phyloP scores from a whole-genome alignment of 306 rosid genomes.

The Lablab purpureus region DNA sequence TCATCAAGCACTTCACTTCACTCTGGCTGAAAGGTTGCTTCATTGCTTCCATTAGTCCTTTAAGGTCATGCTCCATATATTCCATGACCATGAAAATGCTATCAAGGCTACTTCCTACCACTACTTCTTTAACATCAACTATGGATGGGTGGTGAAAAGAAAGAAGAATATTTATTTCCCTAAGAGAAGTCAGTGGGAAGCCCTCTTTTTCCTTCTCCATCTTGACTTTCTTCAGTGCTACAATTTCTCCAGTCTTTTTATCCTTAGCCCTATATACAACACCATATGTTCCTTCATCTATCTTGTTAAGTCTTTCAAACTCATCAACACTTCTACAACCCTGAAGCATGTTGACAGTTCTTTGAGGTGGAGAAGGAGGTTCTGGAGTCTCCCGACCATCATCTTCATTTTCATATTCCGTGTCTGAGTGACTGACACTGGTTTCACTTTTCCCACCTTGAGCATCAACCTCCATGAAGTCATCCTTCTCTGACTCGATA shows the following conservation, averaged over 20 bases:
- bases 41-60: conserved; percentile 96
- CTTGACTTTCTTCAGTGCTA: conserved; percentile 98
- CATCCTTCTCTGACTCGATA: conserved; percentile 68
- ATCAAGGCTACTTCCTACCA: conserved; percentile 97
- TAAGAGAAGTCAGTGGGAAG: conserved; percentile 94
- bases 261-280: conserved; percentile 98
- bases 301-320: conserved; percentile 97
- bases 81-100: conserved; percentile 99
- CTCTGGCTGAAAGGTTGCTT: conserved; percentile 98
- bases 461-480: conserved; percentile 70
- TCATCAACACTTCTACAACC: conserved; percentile 99
- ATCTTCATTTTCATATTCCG: conserved; percentile 73
- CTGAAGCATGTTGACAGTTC: conserved; percentile 93
- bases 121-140: conserved; percentile 99
- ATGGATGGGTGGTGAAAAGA: conserved; percentile 95
- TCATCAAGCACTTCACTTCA: conserved; percentile 98
- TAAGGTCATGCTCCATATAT: conserved; percentile 99
- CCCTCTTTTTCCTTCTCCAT: conserved; percentile 99
- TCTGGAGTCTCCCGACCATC: conserved; percentile 64
- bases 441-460: conserved; percentile 59
- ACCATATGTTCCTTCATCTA: conserved; percentile 98
- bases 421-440: conserved; percentile 62
- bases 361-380: conserved; percentile 67
- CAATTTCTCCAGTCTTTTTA: conserved; percentile 89
- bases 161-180: conserved; percentile 99